These are phyloP conservation scores for Termitomyces sp. DNA, from an alignment of 768 basidiomycete species.

Conservation along the genomic window DNA sequence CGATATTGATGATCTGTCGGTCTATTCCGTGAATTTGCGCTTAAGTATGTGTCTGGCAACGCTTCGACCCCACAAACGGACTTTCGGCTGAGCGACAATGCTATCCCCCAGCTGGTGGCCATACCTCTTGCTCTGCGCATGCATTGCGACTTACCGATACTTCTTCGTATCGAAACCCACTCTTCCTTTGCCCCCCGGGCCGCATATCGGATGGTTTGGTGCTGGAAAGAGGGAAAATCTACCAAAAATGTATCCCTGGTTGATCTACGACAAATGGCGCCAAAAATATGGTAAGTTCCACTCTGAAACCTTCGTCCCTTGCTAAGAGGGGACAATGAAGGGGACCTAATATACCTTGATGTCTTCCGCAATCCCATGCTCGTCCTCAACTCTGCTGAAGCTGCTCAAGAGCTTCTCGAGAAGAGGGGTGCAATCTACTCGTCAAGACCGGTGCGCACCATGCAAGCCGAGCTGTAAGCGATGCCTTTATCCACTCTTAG, in stretches of 20 bases:
- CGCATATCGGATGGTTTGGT: slow-evolving; percentile 3
- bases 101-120: neutral
- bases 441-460: slow-evolving; percentile 17
- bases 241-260: slow-evolving; percentile 8
- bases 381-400: slow-evolving; percentile 27
- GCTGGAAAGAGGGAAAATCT: slow-evolving; percentile 2
- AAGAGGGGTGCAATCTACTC: slow-evolving; percentile 44
- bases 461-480: slow-evolving; percentile 10
- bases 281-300: slow-evolving; percentile 1
- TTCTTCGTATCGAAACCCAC: neutral
- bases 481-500: neutral
- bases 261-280: slow-evolving; percentile 4
- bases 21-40: neutral
- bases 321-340: neutral
- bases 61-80: neutral
- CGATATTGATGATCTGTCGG: neutral
- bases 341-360: slow-evolving; percentile 7
- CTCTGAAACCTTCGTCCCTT: neutral
- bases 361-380: slow-evolving; percentile 14
- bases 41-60: neutral
- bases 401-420: slow-evolving; percentile 40
- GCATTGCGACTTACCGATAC: neutral
- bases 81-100: neutral
- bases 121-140: neutral
- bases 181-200: slow-evolving; percentile 8